A percentile compares a stretch with the other conserved stretches of the same genome.
Conservation (phyloP, 306 rosid genomes). For the Vigna trinervia region DNA sequence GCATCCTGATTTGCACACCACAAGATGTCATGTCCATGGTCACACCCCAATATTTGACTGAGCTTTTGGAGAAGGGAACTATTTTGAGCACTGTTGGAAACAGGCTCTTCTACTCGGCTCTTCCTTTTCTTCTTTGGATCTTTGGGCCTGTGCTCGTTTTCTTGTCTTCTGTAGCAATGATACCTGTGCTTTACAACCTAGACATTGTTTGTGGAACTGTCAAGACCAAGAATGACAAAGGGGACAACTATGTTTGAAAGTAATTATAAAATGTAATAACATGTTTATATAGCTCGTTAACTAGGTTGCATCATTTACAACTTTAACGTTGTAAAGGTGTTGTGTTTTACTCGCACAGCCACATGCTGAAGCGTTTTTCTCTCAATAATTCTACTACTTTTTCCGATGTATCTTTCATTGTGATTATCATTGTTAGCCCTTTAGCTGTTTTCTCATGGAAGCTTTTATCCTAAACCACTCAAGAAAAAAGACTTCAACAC, state of each 20-base stretch:
- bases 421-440: conserved; percentile 27
- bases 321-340: conserved; percentile 32
- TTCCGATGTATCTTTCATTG: conserved; percentile 40
- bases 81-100: conserved; percentile 79
- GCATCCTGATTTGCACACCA: conserved; percentile 79
- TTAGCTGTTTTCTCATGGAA: conserved; percentile 11
- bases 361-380: conserved; percentile 9
- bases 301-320: conserved; percentile 24
- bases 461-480: conserved; percentile 23
- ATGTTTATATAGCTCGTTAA: conserved; percentile 14
- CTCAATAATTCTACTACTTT: conserved; percentile 37
- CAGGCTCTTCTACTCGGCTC: conserved; percentile 78
- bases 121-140: conserved; percentile 85
- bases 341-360: conserved; percentile 17
- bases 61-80: conserved; percentile 78
- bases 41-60: conserved; percentile 63
- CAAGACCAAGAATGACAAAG: conserved; percentile 37
- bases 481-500: conserved; percentile 5
- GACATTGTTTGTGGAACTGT: conserved; percentile 61
- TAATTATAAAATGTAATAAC: neutral
- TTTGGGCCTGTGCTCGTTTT: conserved; percentile 85
- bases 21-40: conserved; percentile 54
- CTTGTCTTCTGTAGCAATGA: conserved; percentile 68
- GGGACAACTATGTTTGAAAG: conserved; percentile 38
- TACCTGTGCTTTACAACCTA: conserved; percentile 79